Evolutionary conservation across 176 grass and related monocot genomes (phyloP), one percentile per base, ranked within the genome.

Genomic region (Hsuehochloa calcarea): DNA sequence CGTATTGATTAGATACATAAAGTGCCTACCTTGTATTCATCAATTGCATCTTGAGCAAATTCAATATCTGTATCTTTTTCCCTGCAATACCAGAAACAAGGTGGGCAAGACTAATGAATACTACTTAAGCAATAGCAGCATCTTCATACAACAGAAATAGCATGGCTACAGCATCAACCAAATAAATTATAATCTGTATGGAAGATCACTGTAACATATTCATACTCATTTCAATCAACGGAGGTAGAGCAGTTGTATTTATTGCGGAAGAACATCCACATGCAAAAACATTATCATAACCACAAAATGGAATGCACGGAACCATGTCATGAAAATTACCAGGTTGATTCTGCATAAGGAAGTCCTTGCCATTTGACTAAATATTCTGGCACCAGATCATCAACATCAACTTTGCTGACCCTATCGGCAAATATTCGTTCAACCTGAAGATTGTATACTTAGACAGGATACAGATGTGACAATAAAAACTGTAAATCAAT

Each of bases 361-460:
- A 99, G 96, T 70, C 96, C 96, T 88, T 99, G 96, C 96, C 96
- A 99, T 89, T 99, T 99, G 35, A 96, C 91, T 87, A 99, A 88
- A 92, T 96, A 99, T 78, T 99, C 96, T 12, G 96, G 89, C 68
- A 95, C 81, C 84, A 96, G 70, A 87, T 96, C 93, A 86, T 99
- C 96, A 25, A 74, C 93, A 88, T 83, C 89, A 80, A 90, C 66
- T 88, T 93, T 92, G 59, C 77, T 90, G 35, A 89, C 88, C 87
- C 93, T 94, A 99, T 99, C 96, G 85, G 96, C 96, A 94, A 99
- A 96, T 92, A 99, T 87, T 47, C 96, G 84, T 86, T 99, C 96
- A 78, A 99, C 96, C 96, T 99, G 90, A 90, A 92, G 55, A 89
- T 80, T 70, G 66, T 68, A 84, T 81, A 83, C 29, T 85, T 70